Conservation (phyloP, 78 protist genomes). For the Goniomonas avonlea region DNA sequence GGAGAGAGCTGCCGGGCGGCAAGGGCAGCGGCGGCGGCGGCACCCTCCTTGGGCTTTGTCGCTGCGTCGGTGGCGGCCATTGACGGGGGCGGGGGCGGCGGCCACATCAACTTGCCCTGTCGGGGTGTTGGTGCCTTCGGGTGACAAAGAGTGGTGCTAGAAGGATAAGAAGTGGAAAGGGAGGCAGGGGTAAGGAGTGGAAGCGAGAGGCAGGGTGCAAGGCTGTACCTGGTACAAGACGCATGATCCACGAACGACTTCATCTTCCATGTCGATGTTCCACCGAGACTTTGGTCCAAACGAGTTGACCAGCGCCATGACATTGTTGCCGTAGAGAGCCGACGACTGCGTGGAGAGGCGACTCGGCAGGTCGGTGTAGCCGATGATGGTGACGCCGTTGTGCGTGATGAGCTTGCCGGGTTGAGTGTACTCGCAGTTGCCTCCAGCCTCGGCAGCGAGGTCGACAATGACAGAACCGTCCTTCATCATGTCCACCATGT, state of each 20-base stretch:
- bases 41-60: background rate
- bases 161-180: background rate
- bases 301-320: slow-evolving; percentile 57
- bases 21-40: slow-evolving; percentile 12
- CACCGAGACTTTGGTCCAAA: slow-evolving; percentile 47
- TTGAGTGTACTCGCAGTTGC: slow-evolving; percentile 51
- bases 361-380: slow-evolving; percentile 87
- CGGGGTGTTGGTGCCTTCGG: background rate
- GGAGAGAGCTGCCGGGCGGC: background rate
- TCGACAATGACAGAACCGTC: slow-evolving; percentile 95
- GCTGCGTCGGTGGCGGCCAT: background rate
- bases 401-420: slow-evolving; percentile 46
- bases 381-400: slow-evolving; percentile 78
- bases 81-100: slow-evolving; percentile 35
- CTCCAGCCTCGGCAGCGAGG: slow-evolving; percentile 94
- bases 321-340: slow-evolving; percentile 71
- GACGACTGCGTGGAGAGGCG: slow-evolving; percentile 46
- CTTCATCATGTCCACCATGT: slow-evolving; percentile 35
- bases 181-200: too few relatives aligned
- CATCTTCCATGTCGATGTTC: slow-evolving; percentile 45
- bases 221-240: slow-evolving; percentile 26
- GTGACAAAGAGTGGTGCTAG: background rate
- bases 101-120: slow-evolving; percentile 29
- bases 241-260: slow-evolving; percentile 51
- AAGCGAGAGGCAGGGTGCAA: too few relatives aligned